A percentile compares a stretch with the other conserved stretches of the same genome.
Evolutionary conservation across 1,284 basidiomycete species (phyloP).

Genomic region (Heterobasidion irregulare): DNA sequence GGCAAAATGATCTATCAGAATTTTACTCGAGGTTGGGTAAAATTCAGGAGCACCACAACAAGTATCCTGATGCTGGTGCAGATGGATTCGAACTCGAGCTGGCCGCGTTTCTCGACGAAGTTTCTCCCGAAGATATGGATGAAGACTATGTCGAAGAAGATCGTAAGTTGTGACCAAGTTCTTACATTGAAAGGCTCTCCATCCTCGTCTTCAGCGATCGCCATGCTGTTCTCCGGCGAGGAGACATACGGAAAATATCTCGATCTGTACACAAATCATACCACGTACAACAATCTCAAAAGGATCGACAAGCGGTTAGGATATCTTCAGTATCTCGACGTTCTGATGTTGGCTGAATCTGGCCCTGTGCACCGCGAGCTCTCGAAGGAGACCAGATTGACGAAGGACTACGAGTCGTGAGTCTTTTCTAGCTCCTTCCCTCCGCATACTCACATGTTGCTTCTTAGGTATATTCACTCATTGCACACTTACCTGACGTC

Average conservation of each 20-base stretch:
- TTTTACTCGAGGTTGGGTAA: constrained; percentile 93
- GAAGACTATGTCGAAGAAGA: constrained; percentile 75
- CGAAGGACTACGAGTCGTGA: constrained; percentile 75
- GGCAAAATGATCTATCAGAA: constrained; percentile 75
- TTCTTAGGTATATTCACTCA: constrained; percentile 67
- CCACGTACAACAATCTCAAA: constrained; percentile 86
- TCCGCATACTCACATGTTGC: not conserved
- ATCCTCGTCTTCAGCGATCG: constrained; percentile 53
- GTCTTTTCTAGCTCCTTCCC: constrained; percentile 20
- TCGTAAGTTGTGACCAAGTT: constrained; percentile 38
- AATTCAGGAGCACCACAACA: constrained; percentile 93
- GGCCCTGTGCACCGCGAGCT: constrained; percentile 65
- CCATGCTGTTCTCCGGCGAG: constrained; percentile 90
- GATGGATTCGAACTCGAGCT: constrained; percentile 78
- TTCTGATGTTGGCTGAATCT: constrained; percentile 55
- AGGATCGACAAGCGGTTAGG: constrained; percentile 71
- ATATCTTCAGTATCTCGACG: constrained; percentile 89
- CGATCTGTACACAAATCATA: constrained; percentile 87
- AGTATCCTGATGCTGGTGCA: constrained; percentile 85
- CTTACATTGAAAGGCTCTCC: not conserved
- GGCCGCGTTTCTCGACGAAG: constrained; percentile 70
- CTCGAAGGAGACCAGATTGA: constrained; percentile 60
- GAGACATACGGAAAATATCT: constrained; percentile 93
- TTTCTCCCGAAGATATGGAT: constrained; percentile 63
- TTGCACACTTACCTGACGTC: constrained; percentile 82